Evolutionary conservation across 2,329 filamentous ascomycete species (phyloP).

Genomic region (Scleromitrula shiraiana): DNA sequence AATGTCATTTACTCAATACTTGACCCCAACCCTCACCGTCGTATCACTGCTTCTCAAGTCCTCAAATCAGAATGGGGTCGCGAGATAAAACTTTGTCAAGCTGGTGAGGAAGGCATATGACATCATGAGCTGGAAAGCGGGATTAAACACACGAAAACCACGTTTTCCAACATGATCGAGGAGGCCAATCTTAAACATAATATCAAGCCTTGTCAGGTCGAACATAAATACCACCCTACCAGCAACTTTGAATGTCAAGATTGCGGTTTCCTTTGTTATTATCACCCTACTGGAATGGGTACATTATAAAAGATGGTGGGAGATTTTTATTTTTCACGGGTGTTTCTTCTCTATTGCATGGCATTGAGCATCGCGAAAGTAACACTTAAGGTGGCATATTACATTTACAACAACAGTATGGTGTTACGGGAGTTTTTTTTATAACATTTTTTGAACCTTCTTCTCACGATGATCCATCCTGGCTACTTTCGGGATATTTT

Average conservation of each 20-base stretch:
- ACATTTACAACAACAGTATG: slow-evolving; percentile 4
- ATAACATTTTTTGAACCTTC: not conserved
- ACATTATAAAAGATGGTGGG: slow-evolving; percentile 2
- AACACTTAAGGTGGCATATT: slow-evolving; percentile 4
- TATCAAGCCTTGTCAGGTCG: slow-evolving; percentile 4
- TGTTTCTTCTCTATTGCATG: slow-evolving; percentile 9
- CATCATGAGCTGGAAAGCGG: slow-evolving; percentile 20
- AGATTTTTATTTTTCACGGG: no score
- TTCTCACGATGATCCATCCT: slow-evolving; percentile 1
- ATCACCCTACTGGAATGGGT: slow-evolving; percentile 8
- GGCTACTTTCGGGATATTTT: not conserved
- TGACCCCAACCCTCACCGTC: slow-evolving; percentile 84
- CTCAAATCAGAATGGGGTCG: slow-evolving; percentile 98
- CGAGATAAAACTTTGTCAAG: slow-evolving; percentile 94
- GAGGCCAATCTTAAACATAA: slow-evolving; percentile 10
- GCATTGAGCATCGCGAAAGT: slow-evolving; percentile 4
- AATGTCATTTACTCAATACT: slow-evolving; percentile 99
- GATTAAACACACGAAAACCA: slow-evolving; percentile 9
- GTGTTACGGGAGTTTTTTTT: slow-evolving; percentile 3
- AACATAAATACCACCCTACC: slow-evolving; percentile 5
- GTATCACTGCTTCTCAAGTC: slow-evolving; percentile 92
- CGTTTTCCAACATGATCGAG: slow-evolving; percentile 10
- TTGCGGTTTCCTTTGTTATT: slow-evolving; percentile 10
- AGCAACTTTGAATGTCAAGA: slow-evolving; percentile 9
- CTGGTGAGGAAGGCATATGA: slow-evolving; percentile 89